A percentile compares a stretch with the other conserved stretches of the same genome.
Evolutionary conservation across 1,284 basidiomycete species (phyloP).

Genomic region (Wallemia mellicola): DNA sequence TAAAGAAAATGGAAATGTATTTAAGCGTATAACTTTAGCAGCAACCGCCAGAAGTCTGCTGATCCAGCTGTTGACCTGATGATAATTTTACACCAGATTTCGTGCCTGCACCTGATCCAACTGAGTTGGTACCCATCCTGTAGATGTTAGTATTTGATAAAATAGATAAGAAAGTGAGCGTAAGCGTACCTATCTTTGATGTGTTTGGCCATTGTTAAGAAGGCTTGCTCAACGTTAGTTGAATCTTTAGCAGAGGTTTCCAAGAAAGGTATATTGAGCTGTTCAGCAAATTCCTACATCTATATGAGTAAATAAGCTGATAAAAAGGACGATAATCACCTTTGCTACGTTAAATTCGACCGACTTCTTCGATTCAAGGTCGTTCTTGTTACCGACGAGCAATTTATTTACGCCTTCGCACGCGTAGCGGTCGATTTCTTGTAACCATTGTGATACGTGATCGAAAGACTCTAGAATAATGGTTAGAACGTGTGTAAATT

Average conservation of each 20-base stretch:
- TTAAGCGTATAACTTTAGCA: neutral
- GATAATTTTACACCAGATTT: neutral
- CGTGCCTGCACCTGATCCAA: neutral
- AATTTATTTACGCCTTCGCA: slow-evolving; percentile 98
- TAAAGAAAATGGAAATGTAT: no score
- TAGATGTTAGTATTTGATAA: no score
- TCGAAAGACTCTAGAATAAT: slow-evolving; percentile 49
- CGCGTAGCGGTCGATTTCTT: slow-evolving; percentile 91
- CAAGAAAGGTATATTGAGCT: slow-evolving; percentile 15
- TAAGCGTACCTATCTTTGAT: slow-evolving; percentile 13
- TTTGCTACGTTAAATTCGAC: slow-evolving; percentile 17
- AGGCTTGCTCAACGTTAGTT: slow-evolving; percentile 20
- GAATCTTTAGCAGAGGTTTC: slow-evolving; percentile 20
- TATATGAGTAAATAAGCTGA: neutral
- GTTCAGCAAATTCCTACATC: neutral
- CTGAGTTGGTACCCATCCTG: neutral
- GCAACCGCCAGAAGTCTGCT: neutral
- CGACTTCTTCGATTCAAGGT: slow-evolving; percentile 88
- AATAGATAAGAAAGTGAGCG: neutral
- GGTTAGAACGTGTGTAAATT: neutral
- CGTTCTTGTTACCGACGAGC: slow-evolving; percentile 93
- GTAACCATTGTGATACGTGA: slow-evolving; percentile 49
- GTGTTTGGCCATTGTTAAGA: slow-evolving; percentile 19
- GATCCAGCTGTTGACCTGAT: neutral
- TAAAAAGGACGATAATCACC: neutral